These are phyloP conservation scores for Mortierella hygrophila DNA, from an alignment of 192 early-diverging fungal genomes.

Conservation along the genomic window DNA sequence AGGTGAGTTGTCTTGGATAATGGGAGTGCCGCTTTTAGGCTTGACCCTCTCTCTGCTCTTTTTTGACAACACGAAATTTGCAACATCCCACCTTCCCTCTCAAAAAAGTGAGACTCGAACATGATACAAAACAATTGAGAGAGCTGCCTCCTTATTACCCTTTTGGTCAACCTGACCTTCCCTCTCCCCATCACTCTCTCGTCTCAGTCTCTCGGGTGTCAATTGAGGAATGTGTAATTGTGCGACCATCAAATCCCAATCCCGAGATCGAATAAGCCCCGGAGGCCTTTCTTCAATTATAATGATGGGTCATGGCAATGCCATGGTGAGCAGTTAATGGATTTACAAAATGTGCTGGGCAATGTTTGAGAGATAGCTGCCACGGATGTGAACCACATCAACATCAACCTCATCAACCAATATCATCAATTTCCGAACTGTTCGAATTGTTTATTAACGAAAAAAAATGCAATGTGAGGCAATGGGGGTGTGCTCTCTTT, in stretches of 20 bases:
- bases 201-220: neutral
- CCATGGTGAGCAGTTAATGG: neutral
- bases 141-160: neutral
- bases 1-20: neutral
- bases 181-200: neutral
- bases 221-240: neutral
- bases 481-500: too few species aligned
- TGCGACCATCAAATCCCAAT: neutral
- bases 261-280: neutral
- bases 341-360: neutral
- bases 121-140: neutral
- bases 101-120: neutral
- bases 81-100: neutral
- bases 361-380: neutral
- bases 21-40: slow-evolving; percentile 2
- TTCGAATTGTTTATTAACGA: too few species aligned
- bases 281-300: neutral
- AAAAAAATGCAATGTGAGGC: too few species aligned
- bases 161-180: neutral
- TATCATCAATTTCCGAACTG: too few species aligned
- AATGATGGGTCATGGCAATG: neutral
- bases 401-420: too few species aligned
- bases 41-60: neutral
- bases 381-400: neutral
- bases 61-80: neutral